Evolutionary conservation across 768 basidiomycete genomes (phyloP).

Genomic region (Trichaptum fuscoviolaceum): DNA sequence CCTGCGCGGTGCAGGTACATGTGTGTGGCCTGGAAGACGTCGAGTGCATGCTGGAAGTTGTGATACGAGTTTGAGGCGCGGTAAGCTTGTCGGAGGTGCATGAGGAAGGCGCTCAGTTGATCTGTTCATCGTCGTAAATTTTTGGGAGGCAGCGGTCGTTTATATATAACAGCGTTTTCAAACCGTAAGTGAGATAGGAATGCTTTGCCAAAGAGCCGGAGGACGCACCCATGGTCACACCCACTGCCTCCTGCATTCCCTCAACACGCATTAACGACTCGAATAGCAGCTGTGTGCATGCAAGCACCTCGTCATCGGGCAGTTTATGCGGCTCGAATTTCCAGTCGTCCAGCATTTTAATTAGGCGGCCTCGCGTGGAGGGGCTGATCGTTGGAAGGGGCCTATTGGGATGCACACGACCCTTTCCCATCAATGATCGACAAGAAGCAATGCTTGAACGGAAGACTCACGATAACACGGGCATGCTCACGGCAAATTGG

Average conservation of each 20-base stretch:
- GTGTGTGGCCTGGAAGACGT: conserved; percentile 92
- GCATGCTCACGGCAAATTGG: conserved; percentile 60
- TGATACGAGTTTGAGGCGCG: conserved; percentile 91
- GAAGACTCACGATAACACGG: conserved; percentile 36
- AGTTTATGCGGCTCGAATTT: conserved; percentile 86
- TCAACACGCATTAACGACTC: conserved; percentile 79
- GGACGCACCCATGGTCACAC: conserved; percentile 23
- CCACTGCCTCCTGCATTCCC: conserved; percentile 36
- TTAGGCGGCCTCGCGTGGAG: conserved; percentile 54
- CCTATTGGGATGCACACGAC: conserved; percentile 23
- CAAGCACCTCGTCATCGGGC: conserved; percentile 74
- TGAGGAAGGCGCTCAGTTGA: conserved; percentile 72
- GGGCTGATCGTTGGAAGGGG: conserved; percentile 43
- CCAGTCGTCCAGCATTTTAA: conserved; percentile 72
- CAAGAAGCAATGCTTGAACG: neutral
- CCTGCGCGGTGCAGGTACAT: conserved; percentile 76
- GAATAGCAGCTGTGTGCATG: conserved; percentile 81
- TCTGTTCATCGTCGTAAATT: conserved; percentile 34
- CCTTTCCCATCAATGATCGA: neutral
- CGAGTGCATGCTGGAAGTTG: conserved; percentile 95
- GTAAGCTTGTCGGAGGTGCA: conserved; percentile 88
- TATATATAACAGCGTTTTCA: too few relatives aligned
- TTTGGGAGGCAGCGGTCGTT: conserved; percentile 14
- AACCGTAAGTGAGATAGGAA: too few relatives aligned
- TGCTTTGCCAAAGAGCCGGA: too few relatives aligned